Conservation (phyloP, 441 rosid species). For the Populus hybrid region DNA sequence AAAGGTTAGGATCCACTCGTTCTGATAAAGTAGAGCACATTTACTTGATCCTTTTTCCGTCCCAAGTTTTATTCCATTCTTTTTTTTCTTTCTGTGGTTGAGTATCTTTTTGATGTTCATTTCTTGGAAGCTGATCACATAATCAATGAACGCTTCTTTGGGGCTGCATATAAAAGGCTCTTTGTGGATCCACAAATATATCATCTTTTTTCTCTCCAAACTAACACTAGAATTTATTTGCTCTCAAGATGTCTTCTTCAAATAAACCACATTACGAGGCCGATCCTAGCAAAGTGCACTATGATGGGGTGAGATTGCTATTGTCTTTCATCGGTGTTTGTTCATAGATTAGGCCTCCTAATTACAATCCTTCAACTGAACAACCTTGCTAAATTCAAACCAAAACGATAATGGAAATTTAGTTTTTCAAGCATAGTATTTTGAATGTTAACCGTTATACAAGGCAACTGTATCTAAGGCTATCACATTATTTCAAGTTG, state of each 20-base stretch:
- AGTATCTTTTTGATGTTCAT: not conserved
- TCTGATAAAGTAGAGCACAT: not conserved
- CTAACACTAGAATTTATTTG: not conserved
- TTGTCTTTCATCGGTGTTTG: not conserved
- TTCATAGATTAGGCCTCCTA: not conserved
- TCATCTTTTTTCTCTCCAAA: not conserved
- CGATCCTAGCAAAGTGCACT: accelerated
- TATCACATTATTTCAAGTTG: not conserved
- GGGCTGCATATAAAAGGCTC: not conserved
- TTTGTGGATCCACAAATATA: not conserved
- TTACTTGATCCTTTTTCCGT: not conserved
- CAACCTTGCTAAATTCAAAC: not conserved
- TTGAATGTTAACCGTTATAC: not conserved
- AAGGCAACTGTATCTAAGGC: not conserved
- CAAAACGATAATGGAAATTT: too few relatives aligned
- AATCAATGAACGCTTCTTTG: not conserved
- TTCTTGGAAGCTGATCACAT: not conserved
- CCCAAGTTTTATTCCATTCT: not conserved
- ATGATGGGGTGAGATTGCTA: not conserved
- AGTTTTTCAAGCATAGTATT: not conserved
- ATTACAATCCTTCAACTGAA: not conserved
- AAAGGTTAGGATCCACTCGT: not conserved
- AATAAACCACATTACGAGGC: not conserved
- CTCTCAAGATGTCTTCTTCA: not conserved
- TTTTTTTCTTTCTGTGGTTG: not conserved